A percentile compares a stretch with the other conserved stretches of the same genome.
phyloP scores from a whole-genome alignment of 2,329 filamentous ascomycete genomes.

The Talaromyces verruculosus region DNA sequence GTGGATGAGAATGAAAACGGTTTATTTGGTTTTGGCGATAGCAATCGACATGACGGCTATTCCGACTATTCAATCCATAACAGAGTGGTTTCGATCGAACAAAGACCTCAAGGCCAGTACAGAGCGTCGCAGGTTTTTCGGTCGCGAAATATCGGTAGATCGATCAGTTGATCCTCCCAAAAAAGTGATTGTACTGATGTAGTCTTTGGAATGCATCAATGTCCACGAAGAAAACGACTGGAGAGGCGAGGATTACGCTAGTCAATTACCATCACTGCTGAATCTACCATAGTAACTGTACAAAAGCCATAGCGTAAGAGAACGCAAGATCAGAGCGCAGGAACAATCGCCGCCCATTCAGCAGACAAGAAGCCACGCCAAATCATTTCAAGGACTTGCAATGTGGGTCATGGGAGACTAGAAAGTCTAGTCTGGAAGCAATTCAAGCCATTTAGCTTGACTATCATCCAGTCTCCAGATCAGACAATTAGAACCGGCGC shows the following conservation, averaged over 20 bases:
- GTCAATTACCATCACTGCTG: not conserved
- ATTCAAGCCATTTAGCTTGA: not conserved
- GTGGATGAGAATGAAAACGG: not conserved
- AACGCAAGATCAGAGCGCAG: not conserved
- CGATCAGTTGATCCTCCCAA: not conserved
- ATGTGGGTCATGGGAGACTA: not conserved
- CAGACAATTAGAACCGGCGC: not conserved
- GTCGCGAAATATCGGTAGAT: not conserved
- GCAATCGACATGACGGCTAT: not conserved
- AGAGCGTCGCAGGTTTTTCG: not conserved
- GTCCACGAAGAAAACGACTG: not conserved
- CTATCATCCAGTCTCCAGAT: not conserved
- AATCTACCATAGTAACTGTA: not conserved
- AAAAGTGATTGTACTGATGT: not conserved
- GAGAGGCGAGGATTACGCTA: not conserved
- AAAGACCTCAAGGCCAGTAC: not conserved
- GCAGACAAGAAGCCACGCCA: not conserved
- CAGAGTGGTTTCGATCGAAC: not conserved
- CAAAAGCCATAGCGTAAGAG: not conserved
- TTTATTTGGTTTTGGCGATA: not conserved
- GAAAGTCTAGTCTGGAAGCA: not conserved
- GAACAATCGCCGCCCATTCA: not conserved
- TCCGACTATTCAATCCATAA: not conserved
- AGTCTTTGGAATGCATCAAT: not conserved
- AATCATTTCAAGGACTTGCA: not conserved